Conservation (phyloP, 163 green algal species). For the Scenedesmus sp. region DNA sequence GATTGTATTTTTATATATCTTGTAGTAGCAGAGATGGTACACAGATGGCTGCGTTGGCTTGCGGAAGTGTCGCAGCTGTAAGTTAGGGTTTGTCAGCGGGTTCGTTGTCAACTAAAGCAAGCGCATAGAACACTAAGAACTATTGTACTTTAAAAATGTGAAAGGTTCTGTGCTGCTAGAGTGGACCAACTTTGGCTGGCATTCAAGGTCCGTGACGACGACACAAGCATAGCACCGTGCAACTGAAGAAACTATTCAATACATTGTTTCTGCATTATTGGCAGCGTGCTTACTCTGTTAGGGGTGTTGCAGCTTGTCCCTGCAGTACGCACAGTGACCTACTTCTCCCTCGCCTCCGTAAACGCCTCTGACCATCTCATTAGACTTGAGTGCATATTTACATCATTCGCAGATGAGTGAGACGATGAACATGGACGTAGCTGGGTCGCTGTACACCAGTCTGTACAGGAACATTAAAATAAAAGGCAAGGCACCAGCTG, state of each 20-base stretch:
- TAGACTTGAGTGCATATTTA: not conserved
- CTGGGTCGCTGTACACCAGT: conserved; percentile 49
- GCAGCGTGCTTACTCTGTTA: not conserved
- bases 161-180: too few species aligned
- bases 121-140: too few species aligned
- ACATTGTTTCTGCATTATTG: not conserved
- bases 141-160: too few species aligned
- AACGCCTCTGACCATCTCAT: not conserved
- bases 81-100: not conserved
- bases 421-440: conserved; percentile 51
- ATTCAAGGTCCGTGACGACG: not conserved
- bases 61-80: not conserved
- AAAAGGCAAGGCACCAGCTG: conserved; percentile 21
- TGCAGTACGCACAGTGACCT: not conserved
- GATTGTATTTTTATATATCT: too few species aligned
- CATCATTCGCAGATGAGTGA: conserved; percentile 1
- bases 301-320: not conserved
- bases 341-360: not conserved
- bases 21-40: too few species aligned
- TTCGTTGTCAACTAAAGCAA: too few species aligned
- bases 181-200: not conserved
- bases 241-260: not conserved
- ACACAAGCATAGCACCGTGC: too few species aligned
- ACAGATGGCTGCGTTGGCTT: too few species aligned
- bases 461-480: conserved; percentile 52